Evolutionary conservation across 805 yeast genomes (phyloP), one percentile per base, ranked within the genome.

Genomic region (Henningerozyma blattae): DNA sequence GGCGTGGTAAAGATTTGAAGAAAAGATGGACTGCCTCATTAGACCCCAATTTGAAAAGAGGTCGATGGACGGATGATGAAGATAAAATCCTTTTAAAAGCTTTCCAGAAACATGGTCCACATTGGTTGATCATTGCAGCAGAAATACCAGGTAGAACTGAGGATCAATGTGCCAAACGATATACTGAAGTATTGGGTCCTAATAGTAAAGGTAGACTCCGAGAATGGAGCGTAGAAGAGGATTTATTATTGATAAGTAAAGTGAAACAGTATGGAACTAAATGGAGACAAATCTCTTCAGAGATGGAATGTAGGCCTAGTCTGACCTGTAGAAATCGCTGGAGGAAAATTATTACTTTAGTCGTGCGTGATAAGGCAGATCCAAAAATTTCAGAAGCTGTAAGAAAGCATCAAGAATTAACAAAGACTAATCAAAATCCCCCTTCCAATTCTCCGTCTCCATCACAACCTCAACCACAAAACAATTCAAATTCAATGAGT

Each of bases 131-230:
- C 45, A 86, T 87, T 9, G 75, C 94, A 0, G 58, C 66, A 32
- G 77, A 71, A 35, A 80, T 87, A 9, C 71, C 73, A 3, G 94
- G 95, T 4, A 67, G 96, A 50, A 87, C 94, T 1, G 95, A 86
- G 48, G 95, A 86, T 55, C 96, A 87, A 60, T 87, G 97, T 62
- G 83, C 94, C 2, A 87, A 87, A 49, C 62, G 96, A 46, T 87
- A 83, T 52, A 74, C 77, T 13, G 96, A 87, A 48, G 94, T 85
- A 2, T 56, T 87, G 38, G 91, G 84, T 46, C 95, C 96, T 4
- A 58, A 62, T 36, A 80, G 86, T 8, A 74, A 75, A 39, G 84
- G 81, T 44, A 59, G 95, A 35, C 62, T 85, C 30, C 67, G 84
- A 44, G 76, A 79, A 3, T 87, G 97, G 97, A 62, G 72, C 1